These are phyloP conservation scores for Taiwanofungus camphoratus DNA, from an alignment of 1,284 basidiomycete species.

Conservation along the genomic window DNA sequence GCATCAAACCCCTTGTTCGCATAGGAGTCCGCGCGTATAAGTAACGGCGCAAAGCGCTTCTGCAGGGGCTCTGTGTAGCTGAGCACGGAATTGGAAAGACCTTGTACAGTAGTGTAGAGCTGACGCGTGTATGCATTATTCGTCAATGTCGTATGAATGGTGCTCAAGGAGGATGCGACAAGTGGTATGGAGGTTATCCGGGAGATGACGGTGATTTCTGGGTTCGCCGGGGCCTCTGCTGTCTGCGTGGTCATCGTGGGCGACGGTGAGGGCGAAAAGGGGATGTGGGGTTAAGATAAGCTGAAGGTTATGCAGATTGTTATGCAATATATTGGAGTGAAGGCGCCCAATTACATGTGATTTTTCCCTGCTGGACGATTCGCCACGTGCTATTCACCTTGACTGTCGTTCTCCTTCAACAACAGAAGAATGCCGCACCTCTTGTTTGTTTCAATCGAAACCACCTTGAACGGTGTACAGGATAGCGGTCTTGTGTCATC, in stretches of 20 bases:
- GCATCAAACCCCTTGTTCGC: conserved; percentile 72
- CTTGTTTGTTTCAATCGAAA: too few relatives aligned
- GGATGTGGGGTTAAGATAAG: conserved; percentile 12
- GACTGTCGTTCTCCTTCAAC: too few relatives aligned
- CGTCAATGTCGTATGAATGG: conserved; percentile 53
- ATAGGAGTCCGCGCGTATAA: conserved; percentile 53
- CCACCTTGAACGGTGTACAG: too few relatives aligned
- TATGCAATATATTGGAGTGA: conserved; percentile 8
- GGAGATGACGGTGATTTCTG: conserved; percentile 53
- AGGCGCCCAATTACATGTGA: background rate
- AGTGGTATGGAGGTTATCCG: conserved; percentile 68
- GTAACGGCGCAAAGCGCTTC: conserved; percentile 55
- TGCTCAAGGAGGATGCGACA: conserved; percentile 53
- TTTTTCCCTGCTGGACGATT: background rate
- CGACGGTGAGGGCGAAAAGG: conserved; percentile 10
- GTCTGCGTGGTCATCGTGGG: conserved; percentile 38
- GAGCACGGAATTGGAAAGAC: conserved; percentile 51
- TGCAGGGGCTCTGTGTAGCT: conserved; percentile 61
- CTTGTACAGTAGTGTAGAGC: conserved; percentile 59
- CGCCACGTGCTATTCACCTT: background rate
- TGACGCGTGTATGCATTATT: conserved; percentile 55
- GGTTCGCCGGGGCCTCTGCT: conserved; percentile 29
- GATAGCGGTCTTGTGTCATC: too few relatives aligned
- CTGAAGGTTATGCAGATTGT: conserved; percentile 10
- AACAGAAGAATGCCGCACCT: too few relatives aligned